Conservation (phyloP, 2,329 filamentous ascomycete genomes). For the Fusarium graminum region DNA sequence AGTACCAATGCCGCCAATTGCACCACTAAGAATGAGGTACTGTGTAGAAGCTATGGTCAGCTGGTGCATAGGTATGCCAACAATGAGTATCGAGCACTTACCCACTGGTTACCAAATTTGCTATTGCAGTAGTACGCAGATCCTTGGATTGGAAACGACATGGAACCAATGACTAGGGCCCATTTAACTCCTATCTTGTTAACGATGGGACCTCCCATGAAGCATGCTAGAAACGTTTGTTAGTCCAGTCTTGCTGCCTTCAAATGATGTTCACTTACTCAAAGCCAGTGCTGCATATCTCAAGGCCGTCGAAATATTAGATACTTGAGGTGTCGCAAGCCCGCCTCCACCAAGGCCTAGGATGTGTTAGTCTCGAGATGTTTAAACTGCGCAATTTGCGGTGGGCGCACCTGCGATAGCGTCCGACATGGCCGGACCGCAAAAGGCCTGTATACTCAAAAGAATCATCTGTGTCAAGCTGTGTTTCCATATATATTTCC, state of each 20-base stretch:
- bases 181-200: slow-evolving; percentile 26
- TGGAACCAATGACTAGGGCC: slow-evolving; percentile 17
- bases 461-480: slow-evolving; percentile 30
- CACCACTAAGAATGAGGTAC: slow-evolving; percentile 23
- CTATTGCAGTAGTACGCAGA: slow-evolving; percentile 27
- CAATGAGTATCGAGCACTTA: rapidly evolving
- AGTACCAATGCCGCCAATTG: slow-evolving; percentile 49
- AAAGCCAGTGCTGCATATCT: slow-evolving; percentile 19
- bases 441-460: slow-evolving; percentile 18
- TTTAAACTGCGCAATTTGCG: rapidly evolving
- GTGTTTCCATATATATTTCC: slow-evolving; percentile 25
- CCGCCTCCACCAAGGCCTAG: slow-evolving; percentile 7
- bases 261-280: not conserved
- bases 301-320: slow-evolving; percentile 13
- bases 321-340: slow-evolving; percentile 19
- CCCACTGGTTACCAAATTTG: slow-evolving; percentile 23
- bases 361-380: not conserved
- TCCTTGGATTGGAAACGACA: slow-evolving; percentile 3
- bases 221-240: slow-evolving; percentile 3
- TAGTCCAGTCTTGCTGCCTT: rapidly evolving
- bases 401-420: slow-evolving; percentile 11
- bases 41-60: not conserved
- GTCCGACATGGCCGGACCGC: slow-evolving; percentile 22
- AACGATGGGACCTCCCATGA: slow-evolving; percentile 19
- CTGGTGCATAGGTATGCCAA: rapidly evolving